These are phyloP conservation scores for Wickerhamomyces alni DNA, from an alignment of 805 yeast species.

Conservation along the genomic window DNA sequence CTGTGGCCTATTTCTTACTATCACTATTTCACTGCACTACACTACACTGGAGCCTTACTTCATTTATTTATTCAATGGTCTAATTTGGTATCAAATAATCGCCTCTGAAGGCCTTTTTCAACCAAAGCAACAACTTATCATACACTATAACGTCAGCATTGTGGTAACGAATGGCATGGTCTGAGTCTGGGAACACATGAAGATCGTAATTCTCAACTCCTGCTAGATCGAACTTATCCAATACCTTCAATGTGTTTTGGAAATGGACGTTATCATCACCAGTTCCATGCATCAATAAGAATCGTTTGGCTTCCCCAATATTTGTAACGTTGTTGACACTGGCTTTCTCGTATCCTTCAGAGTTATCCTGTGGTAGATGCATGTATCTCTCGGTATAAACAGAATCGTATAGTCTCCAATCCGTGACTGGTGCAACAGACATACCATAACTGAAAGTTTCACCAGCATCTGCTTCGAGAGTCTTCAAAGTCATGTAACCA, in stretches of 20 bases:
- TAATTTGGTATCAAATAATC: constrained; percentile 23
- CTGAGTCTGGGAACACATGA: constrained; percentile 77
- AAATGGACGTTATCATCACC: constrained; percentile 97
- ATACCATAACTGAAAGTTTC: constrained; percentile 78
- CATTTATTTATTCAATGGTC: too few relatives aligned
- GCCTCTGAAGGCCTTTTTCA: constrained; percentile 52
- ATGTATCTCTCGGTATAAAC: constrained; percentile 93
- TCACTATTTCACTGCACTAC: too few relatives aligned
- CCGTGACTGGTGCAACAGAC: constrained; percentile 97
- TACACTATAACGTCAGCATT: constrained; percentile 66
- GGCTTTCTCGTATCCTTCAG: constrained; percentile 52
- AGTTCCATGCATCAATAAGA: constrained; percentile 90
- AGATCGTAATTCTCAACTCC: constrained; percentile 79
- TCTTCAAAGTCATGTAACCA: constrained; percentile 86
- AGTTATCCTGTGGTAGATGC: constrained; percentile 72
- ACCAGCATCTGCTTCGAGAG: constrained; percentile 76
- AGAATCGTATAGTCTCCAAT: constrained; percentile 89
- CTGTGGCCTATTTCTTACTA: too few relatives aligned
- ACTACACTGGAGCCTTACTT: too few relatives aligned
- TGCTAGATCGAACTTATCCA: constrained; percentile 69
- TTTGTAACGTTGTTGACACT: constrained; percentile 51
- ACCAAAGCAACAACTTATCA: constrained; percentile 64
- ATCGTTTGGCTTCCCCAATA: constrained; percentile 55
- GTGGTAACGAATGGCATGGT: constrained; percentile 67
- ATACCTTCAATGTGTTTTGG: constrained; percentile 74